phyloP scores from a whole-genome alignment of 129 eudicot species.

The Flaveria sonorensis region DNA sequence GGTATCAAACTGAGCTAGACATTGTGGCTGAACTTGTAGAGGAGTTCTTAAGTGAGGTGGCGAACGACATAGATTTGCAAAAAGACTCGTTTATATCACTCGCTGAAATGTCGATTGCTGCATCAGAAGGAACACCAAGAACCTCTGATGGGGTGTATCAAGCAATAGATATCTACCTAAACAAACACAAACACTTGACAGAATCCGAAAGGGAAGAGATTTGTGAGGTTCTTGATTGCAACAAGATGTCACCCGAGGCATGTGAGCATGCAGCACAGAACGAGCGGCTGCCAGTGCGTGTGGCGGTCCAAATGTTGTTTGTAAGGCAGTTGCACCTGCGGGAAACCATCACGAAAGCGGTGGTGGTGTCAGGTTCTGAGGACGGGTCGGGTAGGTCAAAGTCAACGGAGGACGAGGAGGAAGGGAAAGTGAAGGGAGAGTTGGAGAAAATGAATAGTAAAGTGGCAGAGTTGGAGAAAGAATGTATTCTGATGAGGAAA shows the following conservation, averaged over 20 bases:
- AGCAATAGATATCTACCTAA: constrained; percentile 10
- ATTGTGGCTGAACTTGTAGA: constrained; percentile 10
- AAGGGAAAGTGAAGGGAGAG: constrained; percentile 1
- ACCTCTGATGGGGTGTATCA: background rate
- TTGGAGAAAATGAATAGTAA: constrained; percentile 14
- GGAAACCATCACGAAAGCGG: constrained; percentile 11
- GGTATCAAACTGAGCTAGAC: background rate
- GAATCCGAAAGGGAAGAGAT: constrained; percentile 16
- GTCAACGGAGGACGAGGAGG: constrained; percentile 4
- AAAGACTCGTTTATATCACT: constrained; percentile 9
- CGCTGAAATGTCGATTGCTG: constrained; percentile 19
- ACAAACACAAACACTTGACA: constrained; percentile 13
- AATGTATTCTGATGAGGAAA: constrained; percentile 12
- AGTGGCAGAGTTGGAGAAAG: constrained; percentile 6
- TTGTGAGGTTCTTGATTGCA: constrained; percentile 11
- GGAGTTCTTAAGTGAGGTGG: background rate
- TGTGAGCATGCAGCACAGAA: constrained; percentile 19
- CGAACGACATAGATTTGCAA: background rate
- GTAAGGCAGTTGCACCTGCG: constrained; percentile 17
- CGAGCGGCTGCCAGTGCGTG: constrained; percentile 7
- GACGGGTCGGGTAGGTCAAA: background rate
- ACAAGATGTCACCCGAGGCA: constrained; percentile 20
- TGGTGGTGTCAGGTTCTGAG: background rate
- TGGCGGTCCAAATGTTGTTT: constrained; percentile 8
- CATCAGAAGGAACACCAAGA: constrained; percentile 11